Evolutionary conservation across 108 stramenopile species (phyloP).

Genomic region (Pseudonitzschia multistriata): DNA sequence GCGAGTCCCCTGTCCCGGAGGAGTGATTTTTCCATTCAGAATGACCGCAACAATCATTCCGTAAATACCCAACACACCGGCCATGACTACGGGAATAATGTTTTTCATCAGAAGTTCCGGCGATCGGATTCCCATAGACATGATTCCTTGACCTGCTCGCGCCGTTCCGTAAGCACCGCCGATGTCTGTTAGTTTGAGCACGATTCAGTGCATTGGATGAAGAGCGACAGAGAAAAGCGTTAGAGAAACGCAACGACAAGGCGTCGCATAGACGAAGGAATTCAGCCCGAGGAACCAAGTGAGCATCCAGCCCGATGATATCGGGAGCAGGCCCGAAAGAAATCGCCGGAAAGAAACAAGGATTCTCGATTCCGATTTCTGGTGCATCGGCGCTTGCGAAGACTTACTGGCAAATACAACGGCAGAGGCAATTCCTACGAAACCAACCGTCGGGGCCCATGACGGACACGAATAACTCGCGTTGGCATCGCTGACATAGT

Average conservation of each 20-base stretch:
- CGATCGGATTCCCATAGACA: slow-evolving; percentile 73
- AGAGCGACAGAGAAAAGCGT: neutral
- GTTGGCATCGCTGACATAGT: slow-evolving; percentile 26
- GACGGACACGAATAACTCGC: slow-evolving; percentile 43
- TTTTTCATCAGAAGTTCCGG: slow-evolving; percentile 73
- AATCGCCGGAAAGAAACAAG: too few relatives aligned
- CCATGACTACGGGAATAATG: slow-evolving; percentile 81
- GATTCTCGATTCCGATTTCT: too few relatives aligned
- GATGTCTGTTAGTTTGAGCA: slow-evolving; percentile 56
- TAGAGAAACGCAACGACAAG: neutral
- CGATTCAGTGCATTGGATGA: neutral
- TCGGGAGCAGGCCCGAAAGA: too few relatives aligned
- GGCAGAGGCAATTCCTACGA: slow-evolving; percentile 70
- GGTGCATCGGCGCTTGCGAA: too few relatives aligned
- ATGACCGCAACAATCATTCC: slow-evolving; percentile 75
- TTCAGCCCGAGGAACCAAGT: too few relatives aligned
- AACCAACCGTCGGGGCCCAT: slow-evolving; percentile 83
- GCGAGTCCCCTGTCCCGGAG: slow-evolving; percentile 45
- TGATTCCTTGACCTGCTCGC: slow-evolving; percentile 76
- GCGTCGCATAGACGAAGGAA: neutral
- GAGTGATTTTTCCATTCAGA: slow-evolving; percentile 66
- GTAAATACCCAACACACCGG: slow-evolving; percentile 76
- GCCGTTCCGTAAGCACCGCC: slow-evolving; percentile 98
- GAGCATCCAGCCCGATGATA: too few relatives aligned
- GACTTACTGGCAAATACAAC: slow-evolving; percentile 83